Conservation (phyloP, 805 yeast species). For the Ogataea ramenticola region DNA sequence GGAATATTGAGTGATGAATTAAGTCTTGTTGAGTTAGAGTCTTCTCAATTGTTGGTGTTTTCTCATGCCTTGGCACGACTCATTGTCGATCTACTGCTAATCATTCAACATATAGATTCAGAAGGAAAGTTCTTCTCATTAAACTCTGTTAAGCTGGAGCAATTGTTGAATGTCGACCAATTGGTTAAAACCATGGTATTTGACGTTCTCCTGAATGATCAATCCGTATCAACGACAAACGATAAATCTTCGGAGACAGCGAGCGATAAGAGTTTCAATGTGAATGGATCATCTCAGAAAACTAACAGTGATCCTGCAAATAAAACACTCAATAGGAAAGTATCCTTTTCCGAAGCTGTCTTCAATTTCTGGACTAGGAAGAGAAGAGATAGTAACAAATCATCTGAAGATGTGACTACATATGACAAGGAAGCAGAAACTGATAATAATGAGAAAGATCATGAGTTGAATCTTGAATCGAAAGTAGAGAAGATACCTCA, state of each 20-base stretch:
- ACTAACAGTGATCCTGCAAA: background rate
- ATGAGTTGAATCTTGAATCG: background rate
- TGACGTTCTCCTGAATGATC: background rate
- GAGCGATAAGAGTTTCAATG: background rate
- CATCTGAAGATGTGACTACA: background rate
- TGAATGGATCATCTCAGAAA: background rate
- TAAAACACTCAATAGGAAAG: background rate
- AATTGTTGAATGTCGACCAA: constrained; percentile 13
- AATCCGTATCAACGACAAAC: background rate
- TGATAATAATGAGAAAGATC: background rate
- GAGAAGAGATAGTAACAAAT: background rate
- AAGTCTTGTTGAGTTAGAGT: constrained; percentile 11
- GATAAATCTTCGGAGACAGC: background rate
- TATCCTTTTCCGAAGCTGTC: constrained; percentile 3
- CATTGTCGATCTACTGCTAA: constrained; percentile 10
- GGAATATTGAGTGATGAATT: constrained; percentile 4
- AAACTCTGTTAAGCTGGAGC: constrained; percentile 7
- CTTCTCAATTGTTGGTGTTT: constrained; percentile 10
- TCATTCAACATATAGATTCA: constrained; percentile 4
- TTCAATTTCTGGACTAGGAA: constrained; percentile 8
- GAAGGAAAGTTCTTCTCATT: background rate
- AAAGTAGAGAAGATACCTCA: background rate
- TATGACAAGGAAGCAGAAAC: background rate
- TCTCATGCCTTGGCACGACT: constrained; percentile 14
- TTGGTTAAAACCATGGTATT: constrained; percentile 2